Conservation (phyloP, 805 yeast genomes). For the Sugiyamaella qingdaonensis region DNA sequence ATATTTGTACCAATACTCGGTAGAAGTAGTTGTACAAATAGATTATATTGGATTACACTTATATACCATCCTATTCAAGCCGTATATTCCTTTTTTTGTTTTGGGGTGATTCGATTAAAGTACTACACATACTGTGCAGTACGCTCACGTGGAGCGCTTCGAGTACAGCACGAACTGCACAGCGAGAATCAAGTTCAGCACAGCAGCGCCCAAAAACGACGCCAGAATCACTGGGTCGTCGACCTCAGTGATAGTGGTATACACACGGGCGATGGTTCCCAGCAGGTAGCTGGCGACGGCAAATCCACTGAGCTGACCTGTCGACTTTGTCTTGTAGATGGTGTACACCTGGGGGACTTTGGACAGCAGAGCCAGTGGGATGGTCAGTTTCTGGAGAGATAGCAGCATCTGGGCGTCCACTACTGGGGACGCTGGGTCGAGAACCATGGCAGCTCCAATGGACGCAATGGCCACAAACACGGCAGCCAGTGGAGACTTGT, state of each 20-base stretch:
- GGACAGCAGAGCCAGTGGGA: slow-evolving; percentile 36
- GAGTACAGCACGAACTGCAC: slow-evolving; percentile 36
- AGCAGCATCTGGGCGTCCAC: slow-evolving; percentile 24
- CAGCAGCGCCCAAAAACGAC: slow-evolving; percentile 33
- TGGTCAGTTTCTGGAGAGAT: slow-evolving; percentile 32
- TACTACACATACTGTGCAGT: no score
- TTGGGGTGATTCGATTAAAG: no score
- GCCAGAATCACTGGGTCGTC: slow-evolving; percentile 33
- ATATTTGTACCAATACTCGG: no score
- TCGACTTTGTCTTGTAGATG: slow-evolving; percentile 34
- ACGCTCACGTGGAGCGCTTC: no score
- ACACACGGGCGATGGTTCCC: slow-evolving; percentile 39
- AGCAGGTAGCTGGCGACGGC: slow-evolving; percentile 37
- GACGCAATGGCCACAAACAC: slow-evolving; percentile 24
- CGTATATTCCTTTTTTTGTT: no score
- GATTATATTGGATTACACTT: no score
- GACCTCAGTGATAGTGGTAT: slow-evolving; percentile 37
- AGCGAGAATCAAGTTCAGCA: slow-evolving; percentile 35
- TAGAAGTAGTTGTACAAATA: no score
- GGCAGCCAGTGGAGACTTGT: slow-evolving; percentile 16
- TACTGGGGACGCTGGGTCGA: slow-evolving; percentile 24
- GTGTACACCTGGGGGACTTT: slow-evolving; percentile 39
- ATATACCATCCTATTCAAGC: no score
- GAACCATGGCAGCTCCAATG: slow-evolving; percentile 18
- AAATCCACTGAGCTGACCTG: slow-evolving; percentile 39